Base-by-base conservation (phyloP, 2,329 filamentous ascomycete genomes). In the Colletotrichum cuscutae region DNA sequence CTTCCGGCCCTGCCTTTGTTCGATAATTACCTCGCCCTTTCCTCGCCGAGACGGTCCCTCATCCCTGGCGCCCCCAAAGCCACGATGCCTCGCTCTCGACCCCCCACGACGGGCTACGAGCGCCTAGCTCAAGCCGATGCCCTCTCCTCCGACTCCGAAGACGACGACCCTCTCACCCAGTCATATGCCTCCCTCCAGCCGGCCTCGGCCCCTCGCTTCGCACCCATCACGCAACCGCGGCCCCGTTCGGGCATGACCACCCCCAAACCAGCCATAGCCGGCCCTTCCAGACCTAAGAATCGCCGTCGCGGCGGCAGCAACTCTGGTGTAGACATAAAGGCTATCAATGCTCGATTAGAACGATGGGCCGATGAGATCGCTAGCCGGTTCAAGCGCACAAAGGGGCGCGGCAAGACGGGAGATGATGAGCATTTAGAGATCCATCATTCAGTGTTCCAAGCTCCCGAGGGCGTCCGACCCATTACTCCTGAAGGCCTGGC, bases 351-450 rank as follows among this genome's bases (percentile, higher is more conserved):
- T 72, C 90, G 97, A 28, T 86, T 99, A 30, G 97, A 99, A 84
- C 89, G 94, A 80, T 99, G 97, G 97, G 97, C 97, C 19, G 97
- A 98, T 78, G 97, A 99, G 84, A 98, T 99, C 79, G 95, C 97
- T 35, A 94, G 95, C 77, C 97, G 97, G 78, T 98, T 99, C 89
- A 98, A 98, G 86, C 94, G 95, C 76, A 88, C 89, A 77, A 92
- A 92, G 78, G 91, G 93, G 66, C 94, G 92, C 80, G 93, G 92
- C 62, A 92, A 91, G 78, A 90, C 89, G 8, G 86, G 91, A 57
- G 94, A 97, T 76, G 94, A 97, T 77, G 94, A 97, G 81, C 92
- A 92, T 67, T 87, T 98, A 42, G 97, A 99, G 85, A 99, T 99
- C 73, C 95, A 98, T 78, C 95, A 98, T 83, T 97, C 95, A 0